Conservation (phyloP, 176 grass and related monocot species). For the Musa troglodytarum region DNA sequence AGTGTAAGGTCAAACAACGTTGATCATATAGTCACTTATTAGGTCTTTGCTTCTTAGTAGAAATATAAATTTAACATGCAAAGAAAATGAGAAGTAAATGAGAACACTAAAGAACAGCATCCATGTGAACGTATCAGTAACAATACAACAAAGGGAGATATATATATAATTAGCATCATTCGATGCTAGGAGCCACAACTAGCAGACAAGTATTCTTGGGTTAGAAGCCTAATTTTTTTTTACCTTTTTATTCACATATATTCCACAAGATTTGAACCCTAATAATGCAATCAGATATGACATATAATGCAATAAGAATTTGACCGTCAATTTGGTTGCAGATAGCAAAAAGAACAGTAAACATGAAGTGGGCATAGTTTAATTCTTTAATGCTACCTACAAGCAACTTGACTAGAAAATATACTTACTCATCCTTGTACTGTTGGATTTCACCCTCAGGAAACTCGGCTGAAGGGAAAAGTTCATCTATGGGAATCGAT, state of each 20-base stretch:
- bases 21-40: neutral
- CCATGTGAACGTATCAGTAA: too few relatives aligned
- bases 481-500: slow-evolving; percentile 81
- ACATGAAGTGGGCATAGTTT: neutral
- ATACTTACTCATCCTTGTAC: slow-evolving; percentile 78
- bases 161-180: neutral
- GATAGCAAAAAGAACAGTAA: neutral
- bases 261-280: neutral
- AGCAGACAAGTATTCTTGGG: neutral
- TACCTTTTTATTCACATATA: neutral
- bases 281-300: neutral
- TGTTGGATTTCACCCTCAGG: slow-evolving; percentile 81
- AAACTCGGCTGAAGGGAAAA: slow-evolving; percentile 77
- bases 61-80: neutral
- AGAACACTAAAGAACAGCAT: too few relatives aligned
- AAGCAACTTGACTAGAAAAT: slow-evolving; percentile 11
- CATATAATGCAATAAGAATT: neutral
- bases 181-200: neutral
- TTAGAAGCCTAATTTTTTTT: neutral
- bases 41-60: neutral
- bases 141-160: too few relatives aligned
- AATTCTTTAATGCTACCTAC: neutral
- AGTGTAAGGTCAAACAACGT: too few relatives aligned
- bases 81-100: too few relatives aligned
- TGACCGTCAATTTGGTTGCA: neutral